Conservation (phyloP, 306 rosid species). For the Gleditsia sinensis region DNA sequence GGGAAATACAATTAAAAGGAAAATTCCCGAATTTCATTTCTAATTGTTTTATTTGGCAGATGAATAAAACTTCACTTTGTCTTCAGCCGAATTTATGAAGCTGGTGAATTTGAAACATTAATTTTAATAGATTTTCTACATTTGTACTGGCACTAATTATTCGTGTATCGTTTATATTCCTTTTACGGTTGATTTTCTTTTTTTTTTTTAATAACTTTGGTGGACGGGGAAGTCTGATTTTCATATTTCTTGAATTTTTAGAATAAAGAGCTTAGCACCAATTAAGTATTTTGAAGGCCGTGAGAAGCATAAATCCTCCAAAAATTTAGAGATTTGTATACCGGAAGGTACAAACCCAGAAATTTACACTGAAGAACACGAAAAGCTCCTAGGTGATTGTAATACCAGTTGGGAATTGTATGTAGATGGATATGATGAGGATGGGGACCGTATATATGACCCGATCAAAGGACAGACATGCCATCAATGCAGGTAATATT, state of each 20-base stretch:
- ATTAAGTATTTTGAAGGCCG: conserved; percentile 41
- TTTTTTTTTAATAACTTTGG: conserved; percentile 18
- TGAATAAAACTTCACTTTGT: too few species aligned
- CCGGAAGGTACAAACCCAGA: conserved; percentile 66
- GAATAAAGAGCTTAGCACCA: conserved; percentile 63
- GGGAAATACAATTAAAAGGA: neutral
- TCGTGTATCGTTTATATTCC: neutral
- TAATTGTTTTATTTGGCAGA: conserved; percentile 4
- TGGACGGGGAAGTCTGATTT: neutral
- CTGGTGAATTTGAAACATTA: neutral
- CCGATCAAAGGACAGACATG: conserved; percentile 64
- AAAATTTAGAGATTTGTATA: conserved; percentile 43
- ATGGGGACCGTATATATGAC: conserved; percentile 67
- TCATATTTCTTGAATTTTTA: conserved; percentile 35
- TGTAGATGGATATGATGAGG: conserved; percentile 72
- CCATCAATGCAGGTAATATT: conserved; percentile 79
- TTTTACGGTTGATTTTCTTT: neutral
- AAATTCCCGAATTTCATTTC: neutral
- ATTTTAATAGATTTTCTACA: neutral
- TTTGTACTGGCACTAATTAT: neutral
- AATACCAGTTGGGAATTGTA: conserved; percentile 56
- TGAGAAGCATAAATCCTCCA: conserved; percentile 11
- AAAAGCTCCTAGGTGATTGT: conserved; percentile 69
- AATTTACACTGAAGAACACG: conserved; percentile 70
- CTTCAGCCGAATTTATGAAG: neutral